Evolutionary conservation across 163 green algal genomes (phyloP), one percentile per base, ranked within the genome.

Genomic region (Chlamydomonas reinhardtii): DNA sequence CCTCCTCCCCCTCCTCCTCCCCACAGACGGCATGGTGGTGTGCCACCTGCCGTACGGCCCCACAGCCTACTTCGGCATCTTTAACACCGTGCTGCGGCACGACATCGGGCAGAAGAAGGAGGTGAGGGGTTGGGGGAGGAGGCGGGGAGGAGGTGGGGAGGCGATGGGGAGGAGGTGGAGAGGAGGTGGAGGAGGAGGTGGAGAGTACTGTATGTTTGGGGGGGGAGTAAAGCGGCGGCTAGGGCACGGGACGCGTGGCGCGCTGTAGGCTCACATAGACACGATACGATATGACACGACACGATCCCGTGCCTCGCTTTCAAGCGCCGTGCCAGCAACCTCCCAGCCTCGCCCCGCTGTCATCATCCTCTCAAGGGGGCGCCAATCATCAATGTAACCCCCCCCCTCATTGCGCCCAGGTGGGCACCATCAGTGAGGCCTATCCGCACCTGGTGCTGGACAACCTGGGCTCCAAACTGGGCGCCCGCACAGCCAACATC

Each of bases 21-120:
- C 43, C 66, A 2, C 97, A 61, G 97, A 99, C 90, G 98, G 98
- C 62, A 89, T 99, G 89, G 95, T 99, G 22, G 92, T 99, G 22
- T 99, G 95, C 90, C 98, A 99, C 93, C 90, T 99, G 74, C 98
- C 98, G 31, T 99, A 98, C 77, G 98, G 98, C 39, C 98, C 98
- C 59, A 99, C 97, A 0, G 97, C 98, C 27, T 99, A 99, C 92
- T 99, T 99, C 93, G 98, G 98, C 39, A 71, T 99, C 0, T 95
- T 94, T 91, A 98, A 98, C 92, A 96, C 97, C 20, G 98, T 99
- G 37, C 91, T 99, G 91, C 89, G 98, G 52, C 98, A 99, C 90
- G 98, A 99, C 91, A 99, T 99, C 69, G 97, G 98, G 14, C 95
- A 98, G 90, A 98, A 98, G 90, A 96, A 93, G 77, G 91, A 97